Evolutionary conservation across 2,329 filamentous ascomycete genomes (phyloP).

Genomic region (Lecanicillium sp.): DNA sequence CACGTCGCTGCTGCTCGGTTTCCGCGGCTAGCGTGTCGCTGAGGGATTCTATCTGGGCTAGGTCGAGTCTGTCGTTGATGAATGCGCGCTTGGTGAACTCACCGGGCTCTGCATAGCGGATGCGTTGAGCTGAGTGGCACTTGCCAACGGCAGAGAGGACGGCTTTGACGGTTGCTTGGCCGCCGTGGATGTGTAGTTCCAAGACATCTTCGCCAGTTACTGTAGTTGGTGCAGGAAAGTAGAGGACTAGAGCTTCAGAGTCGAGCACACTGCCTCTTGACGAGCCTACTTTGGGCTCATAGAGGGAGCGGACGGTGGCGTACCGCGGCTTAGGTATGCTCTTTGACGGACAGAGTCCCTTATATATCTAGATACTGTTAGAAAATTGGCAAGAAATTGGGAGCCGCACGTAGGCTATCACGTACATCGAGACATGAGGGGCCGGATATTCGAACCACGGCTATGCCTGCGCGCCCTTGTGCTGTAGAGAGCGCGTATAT

Average conservation of each 20-base stretch:
- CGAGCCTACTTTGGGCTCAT: conserved; percentile 34
- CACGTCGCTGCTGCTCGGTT: conserved; percentile 86
- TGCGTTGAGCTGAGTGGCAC: conserved; percentile 28
- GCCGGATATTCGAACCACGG: conserved; percentile 81
- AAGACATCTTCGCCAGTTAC: conserved; percentile 90
- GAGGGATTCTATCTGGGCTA: conserved; percentile 71
- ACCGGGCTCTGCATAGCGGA: conserved; percentile 87
- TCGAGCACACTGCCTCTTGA: conserved; percentile 50
- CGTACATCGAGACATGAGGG: conserved; percentile 60
- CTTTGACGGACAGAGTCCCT: conserved; percentile 39
- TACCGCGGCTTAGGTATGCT: conserved; percentile 38
- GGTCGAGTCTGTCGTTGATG: conserved; percentile 72
- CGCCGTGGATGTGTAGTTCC: conserved; percentile 91
- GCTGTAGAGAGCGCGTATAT: conserved; percentile 92
- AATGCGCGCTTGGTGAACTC: conserved; percentile 95
- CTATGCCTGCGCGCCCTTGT: conserved; percentile 78
- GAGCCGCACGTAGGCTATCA: conserved; percentile 12
- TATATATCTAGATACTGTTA: conserved; percentile 36
- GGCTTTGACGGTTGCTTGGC: conserved; percentile 78
- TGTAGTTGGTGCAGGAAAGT: conserved; percentile 72
- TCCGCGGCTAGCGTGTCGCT: conserved; percentile 57
- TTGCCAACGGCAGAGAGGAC: conserved; percentile 69
- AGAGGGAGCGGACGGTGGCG: conserved; percentile 68
- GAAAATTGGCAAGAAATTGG: not conserved
- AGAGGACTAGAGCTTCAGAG: conserved; percentile 69